phyloP scores from a whole-genome alignment of 305 asterid species.

The Fraxinus nigra region DNA sequence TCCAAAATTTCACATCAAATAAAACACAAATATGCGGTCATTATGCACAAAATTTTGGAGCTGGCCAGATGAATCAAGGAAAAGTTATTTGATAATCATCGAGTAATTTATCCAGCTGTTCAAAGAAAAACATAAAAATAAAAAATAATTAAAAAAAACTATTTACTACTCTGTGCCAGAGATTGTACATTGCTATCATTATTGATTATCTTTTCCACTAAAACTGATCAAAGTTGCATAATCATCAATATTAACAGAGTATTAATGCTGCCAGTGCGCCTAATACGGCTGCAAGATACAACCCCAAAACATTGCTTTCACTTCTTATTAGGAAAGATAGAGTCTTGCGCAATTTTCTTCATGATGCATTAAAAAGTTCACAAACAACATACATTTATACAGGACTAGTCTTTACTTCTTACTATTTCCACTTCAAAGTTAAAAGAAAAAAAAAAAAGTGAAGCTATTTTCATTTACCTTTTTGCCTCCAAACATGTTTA shows the following conservation, averaged over 20 bases:
- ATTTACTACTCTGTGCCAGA: background rate
- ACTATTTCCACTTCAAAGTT: background rate
- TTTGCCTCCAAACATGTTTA: background rate
- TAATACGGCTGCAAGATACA: background rate
- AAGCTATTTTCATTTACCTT: background rate
- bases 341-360: background rate
- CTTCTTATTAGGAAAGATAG: background rate
- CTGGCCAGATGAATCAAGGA: background rate
- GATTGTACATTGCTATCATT: background rate
- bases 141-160: background rate
- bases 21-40: background rate
- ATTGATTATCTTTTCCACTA: background rate
- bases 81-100: background rate
- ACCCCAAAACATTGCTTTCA: background rate
- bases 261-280: background rate
- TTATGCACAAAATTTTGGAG: background rate
- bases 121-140: background rate
- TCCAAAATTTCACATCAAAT: background rate
- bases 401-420: background rate
- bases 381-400: background rate
- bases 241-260: background rate
- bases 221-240: background rate
- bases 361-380: background rate
- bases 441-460: background rate
- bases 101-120: background rate